Evolutionary conservation across 2,329 filamentous ascomycete species (phyloP).

Genomic region (Parafenestella ontariensis): DNA sequence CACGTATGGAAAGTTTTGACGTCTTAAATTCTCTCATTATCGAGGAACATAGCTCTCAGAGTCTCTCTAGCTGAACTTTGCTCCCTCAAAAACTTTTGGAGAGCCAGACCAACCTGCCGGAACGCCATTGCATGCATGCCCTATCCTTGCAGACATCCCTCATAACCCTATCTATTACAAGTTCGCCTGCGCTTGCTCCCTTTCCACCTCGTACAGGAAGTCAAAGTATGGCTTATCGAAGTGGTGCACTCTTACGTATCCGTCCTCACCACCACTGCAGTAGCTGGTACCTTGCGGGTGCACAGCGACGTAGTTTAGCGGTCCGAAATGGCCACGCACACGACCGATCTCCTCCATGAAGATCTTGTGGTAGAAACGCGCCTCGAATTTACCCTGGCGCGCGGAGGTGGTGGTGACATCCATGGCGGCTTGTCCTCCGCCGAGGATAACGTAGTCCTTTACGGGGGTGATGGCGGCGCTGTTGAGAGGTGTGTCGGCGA

Average conservation of each 20-base stretch:
- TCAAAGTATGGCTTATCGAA: constrained; percentile 99
- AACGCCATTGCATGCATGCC: constrained; percentile 50
- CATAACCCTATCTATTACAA: constrained; percentile 37
- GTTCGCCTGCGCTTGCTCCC: constrained; percentile 64
- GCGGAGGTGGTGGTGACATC: constrained; percentile 95
- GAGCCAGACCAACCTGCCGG: constrained; percentile 32
- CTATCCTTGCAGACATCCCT: constrained; percentile 25
- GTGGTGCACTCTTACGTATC: constrained; percentile 97
- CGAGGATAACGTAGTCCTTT: constrained; percentile 97
- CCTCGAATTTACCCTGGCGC: constrained; percentile 98
- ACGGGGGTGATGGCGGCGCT: constrained; percentile 91
- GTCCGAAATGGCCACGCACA: constrained; percentile 96
- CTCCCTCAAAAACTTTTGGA: constrained; percentile 30
- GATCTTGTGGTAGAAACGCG: constrained; percentile 99
- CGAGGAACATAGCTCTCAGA: constrained; percentile 12
- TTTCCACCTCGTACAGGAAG: constrained; percentile 98
- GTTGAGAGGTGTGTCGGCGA: constrained; percentile 93
- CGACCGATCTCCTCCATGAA: constrained; percentile 98
- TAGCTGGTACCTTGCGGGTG: constrained; percentile 92
- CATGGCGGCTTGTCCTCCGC: constrained; percentile 98
- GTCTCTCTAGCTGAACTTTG: constrained; percentile 18
- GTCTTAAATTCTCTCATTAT: background rate
- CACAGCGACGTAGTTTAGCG: constrained; percentile 92
- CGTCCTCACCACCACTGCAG: constrained; percentile 95
- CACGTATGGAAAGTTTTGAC: background rate